Conservation (phyloP, 768 basidiomycete species). For the Hysterangium stoloniferum region DNA sequence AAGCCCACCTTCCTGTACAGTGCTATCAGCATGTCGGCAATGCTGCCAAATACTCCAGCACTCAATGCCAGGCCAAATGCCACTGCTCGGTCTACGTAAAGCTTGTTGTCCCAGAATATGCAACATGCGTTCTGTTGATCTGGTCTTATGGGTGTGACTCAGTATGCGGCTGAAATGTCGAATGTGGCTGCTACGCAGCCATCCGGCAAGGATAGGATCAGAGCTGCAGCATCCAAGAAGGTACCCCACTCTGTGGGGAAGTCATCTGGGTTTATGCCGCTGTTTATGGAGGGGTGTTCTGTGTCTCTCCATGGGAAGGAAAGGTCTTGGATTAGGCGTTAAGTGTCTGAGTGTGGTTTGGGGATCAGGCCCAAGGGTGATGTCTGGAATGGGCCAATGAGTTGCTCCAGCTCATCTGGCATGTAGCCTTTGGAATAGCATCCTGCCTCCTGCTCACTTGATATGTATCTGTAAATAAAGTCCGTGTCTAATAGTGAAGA, state of each 20-base stretch:
- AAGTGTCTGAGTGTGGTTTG: constrained; percentile 22
- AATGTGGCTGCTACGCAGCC: constrained; percentile 31
- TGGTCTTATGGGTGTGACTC: constrained; percentile 25
- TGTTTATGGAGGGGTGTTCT: constrained; percentile 17
- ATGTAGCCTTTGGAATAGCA: constrained; percentile 27
- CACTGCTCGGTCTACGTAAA: constrained; percentile 28
- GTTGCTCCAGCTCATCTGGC: constrained; percentile 16
- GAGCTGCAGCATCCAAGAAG: constrained; percentile 19
- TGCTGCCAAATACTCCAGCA: constrained; percentile 27
- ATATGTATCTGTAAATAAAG: constrained; percentile 29
- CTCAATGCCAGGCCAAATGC: constrained; percentile 28
- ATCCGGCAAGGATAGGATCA: constrained; percentile 26
- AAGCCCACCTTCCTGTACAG: constrained; percentile 22
- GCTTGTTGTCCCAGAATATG: constrained; percentile 25
- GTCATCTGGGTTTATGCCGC: constrained; percentile 14
- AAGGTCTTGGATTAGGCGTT: constrained; percentile 28
- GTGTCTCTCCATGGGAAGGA: constrained; percentile 19
- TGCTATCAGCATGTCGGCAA: constrained; percentile 28
- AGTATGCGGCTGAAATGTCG: constrained; percentile 33
- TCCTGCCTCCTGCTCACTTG: constrained; percentile 21
- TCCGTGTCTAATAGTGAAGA: constrained; percentile 22
- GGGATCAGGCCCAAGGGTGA: constrained; percentile 34
- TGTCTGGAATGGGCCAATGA: constrained; percentile 35
- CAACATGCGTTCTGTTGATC: constrained; percentile 26
- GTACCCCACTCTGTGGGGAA: constrained; percentile 30